phyloP scores from a whole-genome alignment of 257 asterid genomes.

The Solanum tacnaense region DNA sequence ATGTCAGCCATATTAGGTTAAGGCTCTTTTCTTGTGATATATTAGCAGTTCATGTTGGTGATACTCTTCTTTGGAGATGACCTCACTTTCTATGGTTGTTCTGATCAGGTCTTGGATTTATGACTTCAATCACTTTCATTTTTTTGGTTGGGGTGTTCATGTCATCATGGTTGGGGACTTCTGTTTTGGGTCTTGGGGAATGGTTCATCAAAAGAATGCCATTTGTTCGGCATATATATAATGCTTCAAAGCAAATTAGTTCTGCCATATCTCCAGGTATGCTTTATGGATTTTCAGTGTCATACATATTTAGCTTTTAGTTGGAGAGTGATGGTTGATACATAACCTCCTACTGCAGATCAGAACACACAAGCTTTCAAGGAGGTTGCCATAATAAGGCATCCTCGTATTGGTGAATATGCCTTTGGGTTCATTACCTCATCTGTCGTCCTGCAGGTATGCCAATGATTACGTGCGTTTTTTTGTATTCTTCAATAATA shows the following conservation, averaged over 20 bases:
- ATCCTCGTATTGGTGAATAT: slow-evolving; percentile 56
- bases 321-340: not conserved
- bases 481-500: not conserved
- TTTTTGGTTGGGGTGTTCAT: slow-evolving; percentile 38
- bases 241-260: slow-evolving; percentile 39
- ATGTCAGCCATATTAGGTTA: not conserved
- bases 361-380: slow-evolving; percentile 42
- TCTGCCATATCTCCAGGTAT: slow-evolving; percentile 44
- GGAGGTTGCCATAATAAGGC: slow-evolving; percentile 49
- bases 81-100: not conserved
- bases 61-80: not conserved
- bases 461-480: not conserved
- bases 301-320: not conserved
- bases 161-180: slow-evolving; percentile 43
- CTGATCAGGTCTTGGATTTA: slow-evolving; percentile 30
- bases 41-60: not conserved
- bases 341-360: slow-evolving; percentile 19
- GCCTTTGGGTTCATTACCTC: slow-evolving; percentile 53
- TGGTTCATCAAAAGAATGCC: slow-evolving; percentile 42
- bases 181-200: slow-evolving; percentile 31
- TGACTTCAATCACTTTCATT: slow-evolving; percentile 32
- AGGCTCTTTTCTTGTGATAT: not conserved
- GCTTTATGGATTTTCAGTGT: not conserved
- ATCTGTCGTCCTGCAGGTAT: slow-evolving; percentile 36
- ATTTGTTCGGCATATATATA: slow-evolving; percentile 33